Conservation (phyloP, 495 filamentous ascomycete genomes). For the Extremus antarcticus region DNA sequence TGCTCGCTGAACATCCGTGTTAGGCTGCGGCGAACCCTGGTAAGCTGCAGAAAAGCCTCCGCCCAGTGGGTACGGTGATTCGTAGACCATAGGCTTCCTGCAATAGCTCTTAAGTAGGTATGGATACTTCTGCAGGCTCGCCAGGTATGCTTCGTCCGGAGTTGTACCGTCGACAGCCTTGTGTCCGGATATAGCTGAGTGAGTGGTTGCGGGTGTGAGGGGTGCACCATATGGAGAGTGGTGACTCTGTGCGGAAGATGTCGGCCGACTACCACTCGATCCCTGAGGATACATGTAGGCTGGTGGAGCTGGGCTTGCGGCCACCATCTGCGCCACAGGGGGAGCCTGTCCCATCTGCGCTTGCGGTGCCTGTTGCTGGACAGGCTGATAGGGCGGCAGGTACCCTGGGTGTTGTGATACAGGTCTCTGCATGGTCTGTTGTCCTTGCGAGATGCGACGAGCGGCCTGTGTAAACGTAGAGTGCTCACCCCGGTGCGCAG, state of each 20-base stretch:
- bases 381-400: slow-evolving; percentile 10
- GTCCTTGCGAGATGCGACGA: slow-evolving; percentile 6
- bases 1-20: background rate
- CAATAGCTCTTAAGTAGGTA: slow-evolving; percentile 31
- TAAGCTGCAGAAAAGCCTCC: slow-evolving; percentile 27
- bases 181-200: slow-evolving; percentile 1
- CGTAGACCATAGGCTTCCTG: slow-evolving; percentile 25
- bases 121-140: slow-evolving; percentile 29
- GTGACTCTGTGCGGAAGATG: slow-evolving; percentile 10
- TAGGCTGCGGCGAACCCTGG: slow-evolving; percentile 7
- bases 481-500: slow-evolving; percentile 16
- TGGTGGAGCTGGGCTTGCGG: slow-evolving; percentile 13
- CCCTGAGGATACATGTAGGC: slow-evolving; percentile 10
- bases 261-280: slow-evolving; percentile 13
- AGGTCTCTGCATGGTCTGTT: slow-evolving; percentile 5
- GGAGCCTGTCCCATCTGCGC: slow-evolving; percentile 10
- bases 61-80: slow-evolving; percentile 25
- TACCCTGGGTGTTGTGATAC: background rate
- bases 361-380: slow-evolving; percentile 8
- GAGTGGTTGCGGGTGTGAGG: slow-evolving; percentile 16
- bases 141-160: slow-evolving; percentile 21
- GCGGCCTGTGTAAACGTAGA: slow-evolving; percentile 10
- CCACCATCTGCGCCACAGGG: slow-evolving; percentile 15
- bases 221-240: slow-evolving; percentile 13
- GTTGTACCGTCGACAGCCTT: slow-evolving; percentile 9